phyloP scores from a whole-genome alignment of 352 stramenopile genomes.

The Elongisporangium undulatum region DNA sequence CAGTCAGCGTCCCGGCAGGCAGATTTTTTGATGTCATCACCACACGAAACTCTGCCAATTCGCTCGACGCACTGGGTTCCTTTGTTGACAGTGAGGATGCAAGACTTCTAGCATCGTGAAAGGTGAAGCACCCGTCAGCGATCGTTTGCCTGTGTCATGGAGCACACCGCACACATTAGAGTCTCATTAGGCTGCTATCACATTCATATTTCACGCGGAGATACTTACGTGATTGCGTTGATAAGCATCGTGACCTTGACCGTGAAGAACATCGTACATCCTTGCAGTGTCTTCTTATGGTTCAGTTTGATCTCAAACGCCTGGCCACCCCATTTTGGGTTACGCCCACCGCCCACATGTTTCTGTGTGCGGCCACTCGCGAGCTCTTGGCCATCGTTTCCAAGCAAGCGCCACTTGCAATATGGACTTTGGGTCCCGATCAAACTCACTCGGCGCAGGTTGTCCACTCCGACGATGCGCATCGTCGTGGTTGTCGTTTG shows the following conservation, averaged over 20 bases:
- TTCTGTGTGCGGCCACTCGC: background rate
- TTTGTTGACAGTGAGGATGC: no score
- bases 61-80: no score
- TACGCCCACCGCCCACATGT: background rate
- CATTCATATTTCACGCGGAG: no score
- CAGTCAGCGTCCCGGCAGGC: no score
- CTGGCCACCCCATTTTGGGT: background rate
- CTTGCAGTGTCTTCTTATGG: background rate
- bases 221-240: background rate
- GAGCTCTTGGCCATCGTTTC: background rate
- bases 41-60: no score
- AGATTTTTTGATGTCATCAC: no score
- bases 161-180: no score
- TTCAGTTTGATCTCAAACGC: background rate
- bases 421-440: conserved; percentile 4
- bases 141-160: no score
- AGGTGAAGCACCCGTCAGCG: no score
- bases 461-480: background rate
- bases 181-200: no score
- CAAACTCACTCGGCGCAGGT: background rate
- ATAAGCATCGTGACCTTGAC: background rate
- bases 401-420: conserved; percentile 7
- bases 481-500: no score
- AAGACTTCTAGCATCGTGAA: no score
- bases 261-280: conserved; percentile 1